Conservation (phyloP, 306 rosid species). For the Dalbergia cochinchinensis region DNA sequence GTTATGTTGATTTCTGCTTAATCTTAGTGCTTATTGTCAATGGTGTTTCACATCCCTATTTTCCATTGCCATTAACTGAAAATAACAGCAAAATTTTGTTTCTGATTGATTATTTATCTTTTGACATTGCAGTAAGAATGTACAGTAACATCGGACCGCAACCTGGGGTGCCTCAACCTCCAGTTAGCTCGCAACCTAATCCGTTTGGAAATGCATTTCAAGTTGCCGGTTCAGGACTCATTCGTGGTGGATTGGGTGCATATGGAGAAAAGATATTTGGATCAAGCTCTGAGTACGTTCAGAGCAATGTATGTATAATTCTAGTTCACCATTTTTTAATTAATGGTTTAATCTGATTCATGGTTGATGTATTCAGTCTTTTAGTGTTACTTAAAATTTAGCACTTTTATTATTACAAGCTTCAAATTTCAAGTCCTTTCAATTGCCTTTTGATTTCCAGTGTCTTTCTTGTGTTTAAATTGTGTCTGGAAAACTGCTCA, state of each 20-base stretch:
- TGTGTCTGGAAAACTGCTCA: conserved; percentile 13
- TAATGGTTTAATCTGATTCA: conserved; percentile 35
- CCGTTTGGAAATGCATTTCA: conserved; percentile 78
- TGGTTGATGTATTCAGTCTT: conserved; percentile 29
- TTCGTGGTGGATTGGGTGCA: conserved; percentile 88
- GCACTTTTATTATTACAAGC: background rate
- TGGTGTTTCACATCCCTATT: conserved; percentile 7
- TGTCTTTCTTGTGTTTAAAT: conserved; percentile 4
- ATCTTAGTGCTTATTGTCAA: background rate
- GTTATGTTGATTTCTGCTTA: background rate
- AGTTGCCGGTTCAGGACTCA: conserved; percentile 83
- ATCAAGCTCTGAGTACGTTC: conserved; percentile 85
- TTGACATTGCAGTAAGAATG: conserved; percentile 57
- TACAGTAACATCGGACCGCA: conserved; percentile 67
- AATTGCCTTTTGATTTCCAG: background rate
- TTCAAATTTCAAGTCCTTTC: conserved; percentile 16
- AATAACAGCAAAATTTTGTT: background rate
- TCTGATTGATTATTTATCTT: conserved; percentile 24
- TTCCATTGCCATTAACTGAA: background rate
- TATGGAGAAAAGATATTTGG: conserved; percentile 85
- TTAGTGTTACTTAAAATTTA: background rate
- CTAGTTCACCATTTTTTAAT: conserved; percentile 16
- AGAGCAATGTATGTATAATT: conserved; percentile 76
- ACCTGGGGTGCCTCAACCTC: conserved; percentile 61
- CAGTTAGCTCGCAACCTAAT: conserved; percentile 62